A percentile compares a stretch with the other conserved stretches of the same genome.
Evolutionary conservation across 805 yeast species (phyloP).

Genomic region (Ogataea sp.): DNA sequence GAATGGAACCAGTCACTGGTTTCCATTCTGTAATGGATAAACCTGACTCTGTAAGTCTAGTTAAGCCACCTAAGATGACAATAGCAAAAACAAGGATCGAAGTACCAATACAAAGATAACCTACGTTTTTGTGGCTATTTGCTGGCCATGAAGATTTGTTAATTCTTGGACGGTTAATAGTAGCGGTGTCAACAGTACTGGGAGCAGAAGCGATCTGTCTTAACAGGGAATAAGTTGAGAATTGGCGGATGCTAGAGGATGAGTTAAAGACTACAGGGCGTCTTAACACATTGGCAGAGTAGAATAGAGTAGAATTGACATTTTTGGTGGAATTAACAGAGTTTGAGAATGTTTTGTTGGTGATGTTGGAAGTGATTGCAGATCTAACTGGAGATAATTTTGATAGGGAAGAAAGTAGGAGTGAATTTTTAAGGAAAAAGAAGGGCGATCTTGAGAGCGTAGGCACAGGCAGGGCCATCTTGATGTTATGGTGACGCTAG

Average conservation of each 20-base stretch:
- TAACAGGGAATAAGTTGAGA: slow-evolving; percentile 6
- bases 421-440: too few species aligned
- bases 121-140: slow-evolving; percentile 53
- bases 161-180: slow-evolving; percentile 1
- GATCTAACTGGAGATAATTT: too few species aligned
- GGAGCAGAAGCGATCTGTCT: slow-evolving; percentile 4
- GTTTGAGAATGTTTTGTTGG: neutral
- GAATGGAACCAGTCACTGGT: slow-evolving; percentile 92
- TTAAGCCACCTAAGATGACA: slow-evolving; percentile 92
- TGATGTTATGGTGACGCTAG: too few species aligned
- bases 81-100: slow-evolving; percentile 90
- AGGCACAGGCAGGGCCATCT: too few species aligned
- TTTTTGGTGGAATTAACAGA: too few species aligned
- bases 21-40: slow-evolving; percentile 96
- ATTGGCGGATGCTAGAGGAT: slow-evolving; percentile 3
- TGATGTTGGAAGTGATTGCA: neutral
- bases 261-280: too few species aligned
- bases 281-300: neutral
- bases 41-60: slow-evolving; percentile 93
- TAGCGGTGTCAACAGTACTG: neutral
- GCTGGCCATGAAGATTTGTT: slow-evolving; percentile 26
- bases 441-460: too few species aligned
- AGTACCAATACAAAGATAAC: slow-evolving; percentile 83
- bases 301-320: neutral
- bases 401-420: too few species aligned